Evolutionary conservation across 2,329 filamentous ascomycete species (phyloP).

Genomic region (Nigrograna mackinnonii): DNA sequence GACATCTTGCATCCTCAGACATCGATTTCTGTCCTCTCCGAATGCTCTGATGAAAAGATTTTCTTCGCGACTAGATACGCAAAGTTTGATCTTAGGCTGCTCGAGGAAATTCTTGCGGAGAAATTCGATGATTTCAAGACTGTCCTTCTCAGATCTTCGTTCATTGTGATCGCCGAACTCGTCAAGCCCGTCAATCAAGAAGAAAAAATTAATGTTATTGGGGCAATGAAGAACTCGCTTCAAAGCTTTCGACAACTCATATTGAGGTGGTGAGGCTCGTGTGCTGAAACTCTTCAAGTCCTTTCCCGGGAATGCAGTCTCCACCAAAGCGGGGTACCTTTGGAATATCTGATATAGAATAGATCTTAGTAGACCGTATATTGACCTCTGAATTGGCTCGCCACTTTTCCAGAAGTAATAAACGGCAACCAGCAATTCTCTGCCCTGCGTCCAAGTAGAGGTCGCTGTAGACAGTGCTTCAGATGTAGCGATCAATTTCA

Average conservation of each 20-base stretch:
- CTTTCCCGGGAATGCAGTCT: slow-evolving; percentile 2
- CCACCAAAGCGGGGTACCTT: background rate
- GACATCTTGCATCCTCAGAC: slow-evolving; percentile 2
- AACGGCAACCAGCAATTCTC: slow-evolving; percentile 7
- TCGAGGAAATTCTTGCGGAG: background rate
- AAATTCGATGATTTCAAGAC: no score
- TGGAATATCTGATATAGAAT: slow-evolving; percentile 19
- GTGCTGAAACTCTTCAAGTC: background rate
- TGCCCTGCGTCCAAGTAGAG: slow-evolving; percentile 14
- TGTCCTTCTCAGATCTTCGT: no score
- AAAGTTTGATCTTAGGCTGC: slow-evolving; percentile 7
- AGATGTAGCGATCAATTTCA: no score
- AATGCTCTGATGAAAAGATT: slow-evolving; percentile 5
- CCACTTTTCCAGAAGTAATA: slow-evolving; percentile 35
- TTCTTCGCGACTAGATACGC: slow-evolving; percentile 12
- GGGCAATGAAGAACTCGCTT: background rate
- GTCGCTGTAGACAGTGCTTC: no score
- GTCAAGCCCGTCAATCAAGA: slow-evolving; percentile 15
- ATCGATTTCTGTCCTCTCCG: background rate
- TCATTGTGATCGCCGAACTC: slow-evolving; percentile 7
- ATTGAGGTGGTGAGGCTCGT: no score
- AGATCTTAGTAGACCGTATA: slow-evolving; percentile 25
- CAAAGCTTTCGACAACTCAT: no score
- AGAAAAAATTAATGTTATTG: slow-evolving; percentile 4
- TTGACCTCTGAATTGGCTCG: slow-evolving; percentile 18